Conservation (phyloP, 1,284 basidiomycete genomes). For the Microstroma glucosiphilum region DNA sequence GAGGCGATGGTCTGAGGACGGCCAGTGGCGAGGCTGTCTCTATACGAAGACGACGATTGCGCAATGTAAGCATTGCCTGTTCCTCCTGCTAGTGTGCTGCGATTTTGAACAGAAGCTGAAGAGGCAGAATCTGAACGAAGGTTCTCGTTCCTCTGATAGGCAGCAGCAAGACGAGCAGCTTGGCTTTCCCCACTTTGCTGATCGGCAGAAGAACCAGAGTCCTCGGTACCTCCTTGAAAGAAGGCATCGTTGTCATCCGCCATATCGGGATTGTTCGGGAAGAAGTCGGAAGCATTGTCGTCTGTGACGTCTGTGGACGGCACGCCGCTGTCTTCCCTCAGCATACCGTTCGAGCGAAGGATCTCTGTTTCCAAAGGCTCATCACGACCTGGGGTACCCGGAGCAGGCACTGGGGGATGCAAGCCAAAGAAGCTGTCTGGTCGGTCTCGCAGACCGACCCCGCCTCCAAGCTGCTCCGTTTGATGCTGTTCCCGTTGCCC, state of each 20-base stretch:
- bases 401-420: conserved; percentile 28
- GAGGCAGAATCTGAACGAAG: conserved; percentile 20
- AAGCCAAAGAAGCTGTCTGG: conserved; percentile 40
- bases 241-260: conserved; percentile 12
- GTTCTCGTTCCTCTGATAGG: conserved; percentile 13
- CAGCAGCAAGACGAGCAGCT: not conserved
- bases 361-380: conserved; percentile 11
- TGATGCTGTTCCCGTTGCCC: not conserved
- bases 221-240: conserved; percentile 10
- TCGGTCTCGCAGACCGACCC: conserved; percentile 6
- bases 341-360: conserved; percentile 8
- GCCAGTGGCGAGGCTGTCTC: conserved; percentile 26
- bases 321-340: conserved; percentile 21
- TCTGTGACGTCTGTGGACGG: conserved; percentile 16
- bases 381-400: conserved; percentile 24
- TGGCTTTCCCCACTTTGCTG: not conserved
- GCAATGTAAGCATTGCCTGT: conserved; percentile 36
- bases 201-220: not conserved
- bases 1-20: conserved; percentile 41
- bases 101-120: not conserved
- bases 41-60: conserved; percentile 9
- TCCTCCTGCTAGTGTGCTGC: conserved; percentile 21
- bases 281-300: conserved; percentile 12
- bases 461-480: not conserved
- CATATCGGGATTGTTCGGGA: not conserved